Conservation (phyloP, 345 rosid genomes). For the Diplotaxis tenuifolia region DNA sequence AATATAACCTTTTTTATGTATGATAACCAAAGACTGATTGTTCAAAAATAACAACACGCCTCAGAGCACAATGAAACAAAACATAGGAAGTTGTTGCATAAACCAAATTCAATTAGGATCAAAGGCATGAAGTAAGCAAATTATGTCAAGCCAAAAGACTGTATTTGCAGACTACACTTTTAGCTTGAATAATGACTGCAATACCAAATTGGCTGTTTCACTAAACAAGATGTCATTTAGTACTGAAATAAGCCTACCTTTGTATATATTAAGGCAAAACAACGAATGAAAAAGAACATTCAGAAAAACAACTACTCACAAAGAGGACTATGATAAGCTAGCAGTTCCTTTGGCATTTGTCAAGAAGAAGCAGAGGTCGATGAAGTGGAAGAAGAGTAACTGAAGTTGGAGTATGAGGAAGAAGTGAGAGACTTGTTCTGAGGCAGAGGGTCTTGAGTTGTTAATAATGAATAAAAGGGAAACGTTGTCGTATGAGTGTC, state of each 20-base stretch:
- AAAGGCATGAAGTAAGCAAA: neutral
- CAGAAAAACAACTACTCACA: constrained; percentile 47
- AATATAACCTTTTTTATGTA: neutral
- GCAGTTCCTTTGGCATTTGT: no score
- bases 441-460: no score
- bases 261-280: neutral
- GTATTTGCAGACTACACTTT: neutral
- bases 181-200: neutral
- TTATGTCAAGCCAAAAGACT: neutral
- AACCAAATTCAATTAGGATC: neutral
- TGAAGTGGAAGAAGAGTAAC: no score
- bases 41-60: neutral
- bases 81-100: neutral
- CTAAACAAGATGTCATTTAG: no score
- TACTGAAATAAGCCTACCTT: neutral
- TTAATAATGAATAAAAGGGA: no score
- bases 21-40: neutral
- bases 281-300: neutral
- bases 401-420: no score
- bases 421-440: no score
- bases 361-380: no score
- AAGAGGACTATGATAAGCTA: no score
- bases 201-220: neutral
- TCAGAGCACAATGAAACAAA: neutral
- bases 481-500: no score